Percentiles rank a stretch among this genome's conserved stretches.
These are phyloP conservation scores for Sarocladium oryzae DNA, from an alignment of 2,329 filamentous ascomycete genomes.

Conservation along the genomic window DNA sequence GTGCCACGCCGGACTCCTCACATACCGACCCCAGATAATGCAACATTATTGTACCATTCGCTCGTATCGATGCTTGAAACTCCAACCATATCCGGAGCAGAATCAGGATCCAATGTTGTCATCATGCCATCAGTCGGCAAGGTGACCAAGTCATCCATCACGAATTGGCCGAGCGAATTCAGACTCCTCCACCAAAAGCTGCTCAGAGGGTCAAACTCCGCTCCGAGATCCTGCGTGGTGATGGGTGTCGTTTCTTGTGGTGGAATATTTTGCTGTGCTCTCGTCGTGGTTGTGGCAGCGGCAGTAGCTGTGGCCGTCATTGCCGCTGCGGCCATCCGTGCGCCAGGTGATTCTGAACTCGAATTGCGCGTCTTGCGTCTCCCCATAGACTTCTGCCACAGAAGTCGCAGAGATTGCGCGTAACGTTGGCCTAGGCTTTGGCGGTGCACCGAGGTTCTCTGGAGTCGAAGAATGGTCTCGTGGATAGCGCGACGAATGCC, in stretches of 20 bases:
- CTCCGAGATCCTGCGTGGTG: slow-evolving; percentile 17
- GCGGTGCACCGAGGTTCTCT: slow-evolving; percentile 48
- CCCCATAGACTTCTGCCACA: slow-evolving; percentile 43
- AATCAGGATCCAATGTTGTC: slow-evolving; percentile 10
- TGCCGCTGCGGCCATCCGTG: too few species aligned
- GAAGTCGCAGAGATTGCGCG: slow-evolving; percentile 50
- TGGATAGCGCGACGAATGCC: slow-evolving; percentile 51
- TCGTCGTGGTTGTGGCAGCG: slow-evolving; percentile 22
- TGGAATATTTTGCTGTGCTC: slow-evolving; percentile 10
- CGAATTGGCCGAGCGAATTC: slow-evolving; percentile 51
- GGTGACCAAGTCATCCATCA: slow-evolving; percentile 20
- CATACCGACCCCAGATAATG: background rate
- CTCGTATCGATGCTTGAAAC: background rate
- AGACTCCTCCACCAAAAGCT: slow-evolving; percentile 58
- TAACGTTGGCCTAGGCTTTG: slow-evolving; percentile 58
- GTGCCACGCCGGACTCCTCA: too few species aligned
- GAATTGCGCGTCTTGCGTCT: background rate
- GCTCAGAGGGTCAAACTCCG: slow-evolving; percentile 38
- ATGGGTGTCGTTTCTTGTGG: background rate
- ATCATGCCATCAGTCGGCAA: slow-evolving; percentile 19
- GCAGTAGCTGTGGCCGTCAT: slow-evolving; percentile 15
- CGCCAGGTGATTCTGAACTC: slow-evolving; percentile 9
- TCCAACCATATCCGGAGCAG: background rate
- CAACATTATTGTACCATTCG: background rate
- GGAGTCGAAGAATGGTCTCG: slow-evolving; percentile 52